Percentiles rank a stretch among this genome's conserved stretches.
These are phyloP conservation scores for Colletotrichum endophyticum DNA, from an alignment of 2,329 filamentous ascomycete species.

Conservation along the genomic window DNA sequence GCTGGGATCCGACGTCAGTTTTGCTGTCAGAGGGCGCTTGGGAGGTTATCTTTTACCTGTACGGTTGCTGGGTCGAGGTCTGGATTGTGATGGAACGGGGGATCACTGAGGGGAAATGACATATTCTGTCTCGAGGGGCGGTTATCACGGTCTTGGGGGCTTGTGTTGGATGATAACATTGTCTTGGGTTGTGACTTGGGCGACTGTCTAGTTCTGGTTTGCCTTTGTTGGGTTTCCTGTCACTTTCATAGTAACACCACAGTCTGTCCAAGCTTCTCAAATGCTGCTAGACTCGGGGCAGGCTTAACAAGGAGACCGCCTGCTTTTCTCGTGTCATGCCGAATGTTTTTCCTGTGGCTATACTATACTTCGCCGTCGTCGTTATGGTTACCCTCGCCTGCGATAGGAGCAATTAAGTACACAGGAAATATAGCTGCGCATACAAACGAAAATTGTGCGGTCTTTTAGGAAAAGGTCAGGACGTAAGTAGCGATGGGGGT, in stretches of 20 bases:
- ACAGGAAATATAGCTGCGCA: not conserved
- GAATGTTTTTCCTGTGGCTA: not conserved
- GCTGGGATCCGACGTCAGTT: not conserved
- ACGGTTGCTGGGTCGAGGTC: not conserved
- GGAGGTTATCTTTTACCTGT: not conserved
- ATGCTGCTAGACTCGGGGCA: not conserved
- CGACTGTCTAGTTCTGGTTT: not conserved
- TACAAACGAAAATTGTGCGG: too few relatives aligned
- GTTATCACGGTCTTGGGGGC: not conserved
- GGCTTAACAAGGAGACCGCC: not conserved
- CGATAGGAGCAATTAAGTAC: not conserved
- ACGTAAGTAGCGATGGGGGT: not conserved
- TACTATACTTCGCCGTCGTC: not conserved
- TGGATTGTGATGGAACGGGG: not conserved
- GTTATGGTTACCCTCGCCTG: not conserved
- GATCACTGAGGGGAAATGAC: conserved; percentile 2
- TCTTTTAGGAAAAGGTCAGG: not conserved
- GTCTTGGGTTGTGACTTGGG: not conserved
- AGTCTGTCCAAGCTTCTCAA: not conserved
- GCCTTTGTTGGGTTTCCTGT: not conserved
- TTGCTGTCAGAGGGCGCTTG: not conserved
- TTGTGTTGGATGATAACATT: not conserved
- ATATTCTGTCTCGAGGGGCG: not conserved
- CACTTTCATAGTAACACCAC: not conserved
- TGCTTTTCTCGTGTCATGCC: not conserved